These are phyloP conservation scores for Penicillium sumatraense DNA, from an alignment of 2,329 filamentous ascomycete species.

Conservation along the genomic window DNA sequence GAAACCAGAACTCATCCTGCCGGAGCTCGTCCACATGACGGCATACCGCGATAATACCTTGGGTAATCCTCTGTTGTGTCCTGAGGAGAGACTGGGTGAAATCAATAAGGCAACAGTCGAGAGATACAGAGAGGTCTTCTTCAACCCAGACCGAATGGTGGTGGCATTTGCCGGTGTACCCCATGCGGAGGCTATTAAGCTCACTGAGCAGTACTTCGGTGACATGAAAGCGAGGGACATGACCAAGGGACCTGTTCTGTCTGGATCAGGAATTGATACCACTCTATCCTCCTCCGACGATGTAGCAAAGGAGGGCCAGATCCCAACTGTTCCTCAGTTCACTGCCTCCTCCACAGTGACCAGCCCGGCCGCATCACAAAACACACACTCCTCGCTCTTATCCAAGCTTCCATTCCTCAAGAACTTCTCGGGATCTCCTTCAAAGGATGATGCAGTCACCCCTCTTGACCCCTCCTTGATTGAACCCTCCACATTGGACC, in stretches of 20 bases:
- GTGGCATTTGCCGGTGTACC: conserved; percentile 92
- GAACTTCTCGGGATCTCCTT: conserved; percentile 77
- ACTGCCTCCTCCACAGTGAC: conserved; percentile 46
- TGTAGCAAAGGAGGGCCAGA: conserved; percentile 36
- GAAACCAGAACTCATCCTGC: conserved; percentile 93
- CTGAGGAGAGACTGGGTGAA: conserved; percentile 74
- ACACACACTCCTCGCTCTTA: conserved; percentile 67
- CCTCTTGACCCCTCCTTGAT: conserved; percentile 55
- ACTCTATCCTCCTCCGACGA: conserved; percentile 37
- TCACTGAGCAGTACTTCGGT: conserved; percentile 87
- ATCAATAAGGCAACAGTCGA: conserved; percentile 77
- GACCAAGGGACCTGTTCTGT: conserved; percentile 54
- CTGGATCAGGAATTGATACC: conserved; percentile 64
- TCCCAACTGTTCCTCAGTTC: conserved; percentile 43
- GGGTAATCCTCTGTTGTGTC: conserved; percentile 90
- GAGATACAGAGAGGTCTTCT: conserved; percentile 82
- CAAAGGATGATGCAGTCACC: conserved; percentile 61
- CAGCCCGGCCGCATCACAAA: conserved; percentile 42
- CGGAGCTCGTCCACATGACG: conserved; percentile 92
- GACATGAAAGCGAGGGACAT: conserved; percentile 73
- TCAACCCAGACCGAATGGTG: conserved; percentile 87
- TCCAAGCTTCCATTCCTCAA: conserved; percentile 90
- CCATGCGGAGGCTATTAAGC: conserved; percentile 75
- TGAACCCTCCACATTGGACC: conserved; percentile 56
- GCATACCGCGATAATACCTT: conserved; percentile 96